Conservation (phyloP, 2,329 filamentous ascomycete genomes). For the Diaporthe sp. region DNA sequence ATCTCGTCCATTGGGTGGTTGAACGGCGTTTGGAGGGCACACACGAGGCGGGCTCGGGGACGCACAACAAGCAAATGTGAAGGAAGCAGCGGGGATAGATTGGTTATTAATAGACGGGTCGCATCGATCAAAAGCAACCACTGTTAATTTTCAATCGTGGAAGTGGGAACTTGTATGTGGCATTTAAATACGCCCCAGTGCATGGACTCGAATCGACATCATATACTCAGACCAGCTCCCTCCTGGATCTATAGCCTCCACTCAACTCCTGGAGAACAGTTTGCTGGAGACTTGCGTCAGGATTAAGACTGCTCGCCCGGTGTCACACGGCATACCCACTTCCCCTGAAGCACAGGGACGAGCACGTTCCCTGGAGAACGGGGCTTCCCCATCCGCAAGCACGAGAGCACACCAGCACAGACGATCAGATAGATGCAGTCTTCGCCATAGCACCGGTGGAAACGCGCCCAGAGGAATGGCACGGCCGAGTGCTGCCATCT, state of each 20-base stretch:
- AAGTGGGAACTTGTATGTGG: not conserved
- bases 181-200: not conserved
- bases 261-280: not conserved
- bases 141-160: not conserved
- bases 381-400: not conserved
- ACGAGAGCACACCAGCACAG: not conserved
- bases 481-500: not conserved
- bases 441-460: not conserved
- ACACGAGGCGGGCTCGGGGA: conserved; percentile 15
- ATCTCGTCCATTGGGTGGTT: conserved; percentile 19
- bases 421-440: not conserved
- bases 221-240: no score
- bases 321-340: not conserved
- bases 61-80: conserved; percentile 15
- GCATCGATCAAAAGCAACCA: conserved; percentile 29
- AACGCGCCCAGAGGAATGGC: no score
- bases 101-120: conserved; percentile 39
- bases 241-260: not conserved
- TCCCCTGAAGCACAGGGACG: not conserved
- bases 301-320: not conserved
- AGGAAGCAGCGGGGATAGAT: conserved; percentile 26
- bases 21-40: conserved; percentile 31
- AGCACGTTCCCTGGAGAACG: not conserved
- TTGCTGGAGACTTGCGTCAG: not conserved
- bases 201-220: not conserved